Base-by-base conservation (phyloP, 2,329 filamentous ascomycete species). In the Penicillium sp. region DNA sequence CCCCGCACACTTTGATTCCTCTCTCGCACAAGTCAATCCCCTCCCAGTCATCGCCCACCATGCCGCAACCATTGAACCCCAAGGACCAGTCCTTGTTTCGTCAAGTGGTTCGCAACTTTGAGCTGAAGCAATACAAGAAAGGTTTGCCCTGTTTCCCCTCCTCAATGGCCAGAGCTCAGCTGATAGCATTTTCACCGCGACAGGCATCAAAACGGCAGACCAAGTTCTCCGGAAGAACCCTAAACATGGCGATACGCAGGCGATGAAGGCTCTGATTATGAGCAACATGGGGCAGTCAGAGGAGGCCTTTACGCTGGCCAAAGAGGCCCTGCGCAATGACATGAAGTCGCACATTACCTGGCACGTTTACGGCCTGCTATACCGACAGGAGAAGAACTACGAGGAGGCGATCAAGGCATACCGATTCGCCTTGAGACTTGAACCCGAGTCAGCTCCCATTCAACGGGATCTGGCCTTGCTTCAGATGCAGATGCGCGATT, bases 281-380 rank as follows among this genome's bases (percentile, higher is more conserved):
- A 98, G 96, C 75, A 89, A 90, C 45, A 89, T 93, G 77, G 91
- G 92, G 66, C 93, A 96, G 78, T 88, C 89, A 29, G 91, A 96
- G 56, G 95, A 99, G 78, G 96, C 96, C 0, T 99, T 99, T 74
- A 86, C 88, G 46, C 83, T 99, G 58, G 93, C 90, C 70, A 99
- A 97, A 79, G 85, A 92, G 64, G 95, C 96, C 33, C 82, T 99
- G 68, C 92, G 89, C 65, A 91, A 93, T 69, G 93, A 98, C 75
- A 98, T 99, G 93, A 97, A 96, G 80, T 97, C 93, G 69, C 93
- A 98, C 77, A 93, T 99, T 69, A 98, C 93, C 82, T 99, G 95
- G 95, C 96, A 99, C 77, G 95, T 99, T 59, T 99, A 98, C 75
- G 95, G 96, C 31, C 79, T 99, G 65, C 84, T 99, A 50, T 98